A percentile compares a stretch with the other conserved stretches of the same genome.
These are phyloP conservation scores for Talaromyces sp. DNA, from an alignment of 2,329 filamentous ascomycete genomes.

Conservation along the genomic window DNA sequence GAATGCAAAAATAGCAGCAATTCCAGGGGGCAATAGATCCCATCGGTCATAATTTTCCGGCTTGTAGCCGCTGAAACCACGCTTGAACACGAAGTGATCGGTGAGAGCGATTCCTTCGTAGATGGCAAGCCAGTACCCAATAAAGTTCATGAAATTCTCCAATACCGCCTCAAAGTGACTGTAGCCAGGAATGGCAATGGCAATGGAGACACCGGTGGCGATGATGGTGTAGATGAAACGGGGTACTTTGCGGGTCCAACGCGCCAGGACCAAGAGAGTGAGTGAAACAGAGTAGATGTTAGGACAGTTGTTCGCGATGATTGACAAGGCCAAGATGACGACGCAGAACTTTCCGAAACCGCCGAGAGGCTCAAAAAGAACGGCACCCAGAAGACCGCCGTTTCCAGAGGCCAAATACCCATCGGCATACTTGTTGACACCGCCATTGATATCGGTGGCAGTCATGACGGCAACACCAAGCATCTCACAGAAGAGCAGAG, in stretches of 20 bases:
- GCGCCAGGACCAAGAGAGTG: slow-evolving; percentile 59
- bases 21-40: slow-evolving; percentile 54
- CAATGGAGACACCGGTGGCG: slow-evolving; percentile 59
- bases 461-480: slow-evolving; percentile 66
- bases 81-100: slow-evolving; percentile 65
- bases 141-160: slow-evolving; percentile 64
- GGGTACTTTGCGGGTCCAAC: slow-evolving; percentile 55
- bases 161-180: slow-evolving; percentile 56
- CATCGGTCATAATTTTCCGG: slow-evolving; percentile 54
- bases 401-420: slow-evolving; percentile 55
- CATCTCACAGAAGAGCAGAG: slow-evolving; percentile 68
- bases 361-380: slow-evolving; percentile 54
- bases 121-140: slow-evolving; percentile 68
- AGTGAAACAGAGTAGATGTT: slow-evolving; percentile 67
- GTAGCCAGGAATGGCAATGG: slow-evolving; percentile 65
- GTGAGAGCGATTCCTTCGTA: slow-evolving; percentile 61
- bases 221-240: slow-evolving; percentile 63
- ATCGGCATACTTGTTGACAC: slow-evolving; percentile 48
- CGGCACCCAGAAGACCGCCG: slow-evolving; percentile 61
- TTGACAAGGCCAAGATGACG: slow-evolving; percentile 59
- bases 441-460: slow-evolving; percentile 51
- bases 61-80: slow-evolving; percentile 56
- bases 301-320: slow-evolving; percentile 65
- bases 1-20: slow-evolving; percentile 60
- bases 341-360: slow-evolving; percentile 68